Conservation (phyloP, 306 rosid genomes). For the Lagenaria siceraria region DNA sequence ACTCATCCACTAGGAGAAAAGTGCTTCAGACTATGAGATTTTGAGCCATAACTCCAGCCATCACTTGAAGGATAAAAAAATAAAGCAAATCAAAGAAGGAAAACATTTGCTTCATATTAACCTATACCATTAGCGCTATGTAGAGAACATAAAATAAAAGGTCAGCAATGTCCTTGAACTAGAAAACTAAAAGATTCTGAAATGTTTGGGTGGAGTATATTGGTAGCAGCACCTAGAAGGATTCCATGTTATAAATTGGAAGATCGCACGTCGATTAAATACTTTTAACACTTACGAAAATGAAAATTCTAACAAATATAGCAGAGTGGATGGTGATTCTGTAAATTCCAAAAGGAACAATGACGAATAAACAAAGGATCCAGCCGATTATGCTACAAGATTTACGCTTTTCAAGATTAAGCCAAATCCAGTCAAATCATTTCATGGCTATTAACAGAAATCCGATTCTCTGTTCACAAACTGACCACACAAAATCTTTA, state of each 20-base stretch:
- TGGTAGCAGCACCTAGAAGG: neutral
- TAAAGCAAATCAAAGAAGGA: neutral
- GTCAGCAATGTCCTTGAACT: neutral
- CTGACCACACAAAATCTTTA: neutral
- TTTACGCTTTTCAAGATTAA: neutral
- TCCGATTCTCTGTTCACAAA: neutral
- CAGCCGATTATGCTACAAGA: neutral
- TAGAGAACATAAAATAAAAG: neutral
- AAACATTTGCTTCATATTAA: neutral
- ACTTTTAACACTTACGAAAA: neutral
- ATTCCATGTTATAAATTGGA: neutral
- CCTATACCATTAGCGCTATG: neutral
- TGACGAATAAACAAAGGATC: neutral
- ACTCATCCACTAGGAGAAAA: neutral
- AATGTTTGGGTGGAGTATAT: neutral
- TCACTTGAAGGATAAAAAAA: neutral
- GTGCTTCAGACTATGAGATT: neutral
- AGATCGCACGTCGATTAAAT: neutral
- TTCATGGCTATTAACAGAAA: neutral
- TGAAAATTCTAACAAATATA: neutral
- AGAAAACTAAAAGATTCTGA: neutral
- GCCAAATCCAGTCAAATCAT: neutral
- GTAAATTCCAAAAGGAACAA: neutral
- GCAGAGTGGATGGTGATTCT: neutral
- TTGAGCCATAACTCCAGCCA: neutral